Percentiles rank a stretch among this genome's conserved stretches.
These are phyloP conservation scores for Globisporangium paddicum DNA, from an alignment of 352 stramenopile species.

Conservation along the genomic window DNA sequence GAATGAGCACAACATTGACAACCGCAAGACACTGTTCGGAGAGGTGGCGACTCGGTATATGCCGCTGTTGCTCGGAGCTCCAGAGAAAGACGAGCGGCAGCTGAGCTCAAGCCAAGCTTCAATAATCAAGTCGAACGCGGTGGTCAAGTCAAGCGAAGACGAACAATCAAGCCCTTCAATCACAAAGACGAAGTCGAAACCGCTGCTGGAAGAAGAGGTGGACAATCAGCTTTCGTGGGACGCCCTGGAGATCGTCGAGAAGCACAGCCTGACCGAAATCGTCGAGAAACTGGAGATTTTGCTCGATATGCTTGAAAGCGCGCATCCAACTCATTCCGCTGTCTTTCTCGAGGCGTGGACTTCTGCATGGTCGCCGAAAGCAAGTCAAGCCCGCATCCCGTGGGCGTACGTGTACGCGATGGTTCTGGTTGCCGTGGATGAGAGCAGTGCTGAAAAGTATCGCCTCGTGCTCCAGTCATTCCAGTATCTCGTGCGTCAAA, in stretches of 20 bases:
- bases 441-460: slow-evolving; percentile 2
- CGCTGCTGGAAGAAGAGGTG: not conserved
- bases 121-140: slow-evolving; percentile 11
- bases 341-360: slow-evolving; percentile 47
- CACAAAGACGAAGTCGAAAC: not conserved
- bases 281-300: slow-evolving; percentile 17
- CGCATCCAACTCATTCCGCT: slow-evolving; percentile 6
- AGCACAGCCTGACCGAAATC: slow-evolving; percentile 16
- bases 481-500: slow-evolving; percentile 8
- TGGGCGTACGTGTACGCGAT: slow-evolving; percentile 48
- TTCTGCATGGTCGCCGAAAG: slow-evolving; percentile 30
- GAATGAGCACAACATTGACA: slow-evolving; percentile 19
- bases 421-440: slow-evolving; percentile 5
- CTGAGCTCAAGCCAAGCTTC: slow-evolving; percentile 6
- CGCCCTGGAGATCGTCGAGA: slow-evolving; percentile 14
- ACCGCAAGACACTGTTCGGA: slow-evolving; percentile 24
- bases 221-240: slow-evolving; percentile 6
- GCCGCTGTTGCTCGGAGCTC: slow-evolving; percentile 44
- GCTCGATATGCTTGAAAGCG: slow-evolving; percentile 10
- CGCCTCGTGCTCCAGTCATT: slow-evolving; percentile 15
- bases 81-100: slow-evolving; percentile 20
- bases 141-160: not conserved
- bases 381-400: slow-evolving; percentile 14
- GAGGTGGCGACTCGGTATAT: slow-evolving; percentile 38
- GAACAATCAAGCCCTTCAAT: not conserved